Conservation (phyloP, 1,284 basidiomycete species). For the Mycena citricolor region DNA sequence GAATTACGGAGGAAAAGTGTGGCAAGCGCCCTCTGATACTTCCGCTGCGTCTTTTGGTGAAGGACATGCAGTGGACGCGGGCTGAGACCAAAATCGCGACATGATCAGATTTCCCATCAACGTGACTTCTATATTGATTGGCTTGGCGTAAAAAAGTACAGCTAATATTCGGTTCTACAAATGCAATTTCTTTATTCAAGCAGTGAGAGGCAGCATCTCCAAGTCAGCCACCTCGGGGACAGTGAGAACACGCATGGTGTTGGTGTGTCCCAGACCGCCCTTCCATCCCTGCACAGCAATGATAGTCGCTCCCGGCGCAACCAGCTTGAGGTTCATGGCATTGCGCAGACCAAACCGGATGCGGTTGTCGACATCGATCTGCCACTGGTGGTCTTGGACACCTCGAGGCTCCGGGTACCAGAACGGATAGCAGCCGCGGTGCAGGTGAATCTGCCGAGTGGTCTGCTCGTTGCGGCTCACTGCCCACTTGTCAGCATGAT, state of each 20-base stretch:
- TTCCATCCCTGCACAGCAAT: constrained; percentile 99
- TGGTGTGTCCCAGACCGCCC: constrained; percentile 93
- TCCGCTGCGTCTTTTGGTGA: constrained; percentile 10
- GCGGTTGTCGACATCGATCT: constrained; percentile 93
- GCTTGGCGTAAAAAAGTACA: too few species aligned
- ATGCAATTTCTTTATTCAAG: constrained; percentile 23
- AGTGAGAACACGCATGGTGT: constrained; percentile 76
- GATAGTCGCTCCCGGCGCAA: constrained; percentile 88
- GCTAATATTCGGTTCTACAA: too few species aligned
- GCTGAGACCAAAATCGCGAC: too few species aligned
- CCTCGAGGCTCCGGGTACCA: constrained; percentile 94
- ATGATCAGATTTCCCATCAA: too few species aligned
- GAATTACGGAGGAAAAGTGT: constrained; percentile 60
- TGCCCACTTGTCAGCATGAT: constrained; percentile 31
- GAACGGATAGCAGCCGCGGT: constrained; percentile 97
- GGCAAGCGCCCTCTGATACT: constrained; percentile 46
- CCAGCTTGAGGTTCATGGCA: constrained; percentile 86
- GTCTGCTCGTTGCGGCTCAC: constrained; percentile 97
- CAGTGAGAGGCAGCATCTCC: constrained; percentile 68
- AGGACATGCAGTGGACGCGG: constrained; percentile 12
- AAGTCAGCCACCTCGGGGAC: constrained; percentile 86
- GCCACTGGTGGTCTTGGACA: constrained; percentile 89
- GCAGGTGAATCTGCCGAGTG: constrained; percentile 93
- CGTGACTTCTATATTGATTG: too few species aligned
- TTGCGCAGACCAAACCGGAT: constrained; percentile 88